Evolutionary conservation across 23 red algal species (phyloP).

Genomic region (Agarophyton chilense): DNA sequence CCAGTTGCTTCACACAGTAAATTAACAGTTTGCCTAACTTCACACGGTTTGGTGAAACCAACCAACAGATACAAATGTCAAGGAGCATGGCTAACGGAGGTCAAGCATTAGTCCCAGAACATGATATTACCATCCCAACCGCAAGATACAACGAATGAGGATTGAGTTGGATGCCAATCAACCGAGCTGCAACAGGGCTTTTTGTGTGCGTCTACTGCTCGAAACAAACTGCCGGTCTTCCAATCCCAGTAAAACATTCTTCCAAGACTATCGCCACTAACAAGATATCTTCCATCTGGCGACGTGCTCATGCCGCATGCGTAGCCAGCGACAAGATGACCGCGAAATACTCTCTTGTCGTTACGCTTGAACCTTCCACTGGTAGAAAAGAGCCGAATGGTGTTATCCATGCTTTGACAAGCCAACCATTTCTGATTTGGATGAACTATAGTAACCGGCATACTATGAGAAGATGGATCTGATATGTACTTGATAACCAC

Average conservation of each 20-base stretch:
- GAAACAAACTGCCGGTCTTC: conserved; percentile 69
- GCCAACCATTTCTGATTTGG: conserved; percentile 78
- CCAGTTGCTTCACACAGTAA: conserved; percentile 61
- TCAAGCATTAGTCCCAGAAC: conserved; percentile 48
- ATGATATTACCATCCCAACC: conserved; percentile 66
- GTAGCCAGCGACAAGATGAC: conserved; percentile 92
- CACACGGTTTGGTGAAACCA: background rate
- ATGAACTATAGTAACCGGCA: conserved; percentile 70
- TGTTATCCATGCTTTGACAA: conserved; percentile 85
- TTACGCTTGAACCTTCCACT: conserved; percentile 76
- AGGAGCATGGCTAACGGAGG: background rate
- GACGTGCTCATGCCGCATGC: conserved; percentile 64
- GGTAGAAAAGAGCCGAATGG: conserved; percentile 60
- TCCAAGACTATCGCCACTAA: conserved; percentile 78
- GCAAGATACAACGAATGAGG: conserved; percentile 64
- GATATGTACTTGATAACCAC: conserved; percentile 86
- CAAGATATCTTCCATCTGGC: conserved; percentile 85
- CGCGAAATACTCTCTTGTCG: conserved; percentile 69
- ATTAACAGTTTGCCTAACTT: conserved; percentile 33
- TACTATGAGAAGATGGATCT: conserved; percentile 67
- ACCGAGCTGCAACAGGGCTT: conserved; percentile 53
- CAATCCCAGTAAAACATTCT: conserved; percentile 92
- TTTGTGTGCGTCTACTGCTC: conserved; percentile 71
- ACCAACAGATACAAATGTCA: background rate
- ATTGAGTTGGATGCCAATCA: conserved; percentile 80